Base-by-base conservation (phyloP, 768 basidiomycete species). In the Xanthoconium stramineum region DNA sequence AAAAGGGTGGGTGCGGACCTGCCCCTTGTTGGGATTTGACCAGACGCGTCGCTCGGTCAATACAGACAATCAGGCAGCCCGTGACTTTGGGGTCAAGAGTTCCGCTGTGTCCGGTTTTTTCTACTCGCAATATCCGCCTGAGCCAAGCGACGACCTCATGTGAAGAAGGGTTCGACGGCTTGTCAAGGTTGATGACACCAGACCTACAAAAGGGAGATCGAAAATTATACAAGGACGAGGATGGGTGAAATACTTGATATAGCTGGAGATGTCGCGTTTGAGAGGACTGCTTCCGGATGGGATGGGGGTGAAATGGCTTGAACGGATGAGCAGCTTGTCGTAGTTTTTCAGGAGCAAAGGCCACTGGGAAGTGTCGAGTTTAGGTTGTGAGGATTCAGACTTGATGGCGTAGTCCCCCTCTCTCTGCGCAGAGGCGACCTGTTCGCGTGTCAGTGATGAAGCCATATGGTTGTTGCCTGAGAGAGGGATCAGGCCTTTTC, bases 111-210 rank as follows among this genome's bases (percentile, higher is more conserved):
- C 97, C 97, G 0, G 97, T 99, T 77, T 99, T 98, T 74, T 98
- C 97, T 28, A 90, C 93, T 20, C 95, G 86, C 52, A 99, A 74
- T 61, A 99, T 99, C n/a, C 97, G 85, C 64, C 95, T 83, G 60
- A 99, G 76, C 97, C 97, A 99, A 15, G 97, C 97, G 62, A 99
- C 97, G 52, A 99, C 97, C 79, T 99, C 97, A 74, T 99, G 97
- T 6, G 95, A 96, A 17, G 95, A 97, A 5, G 96, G 96, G 75
- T 98, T 99, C 33, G 96, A 98, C 24, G 97, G 97, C 70, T 99
- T 99, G 83, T 99, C 97, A 62, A 99, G 81, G 77, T 99, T 99
- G 72, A 99, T 99, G 51, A 98, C 92, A 64, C 97, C 97, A 63
- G 95, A 93, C 79, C 94, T 96, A 61, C n/a, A 15, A 19, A 55